Conservation (phyloP, 2,329 filamentous ascomycete species). For the Catunica adiposa region DNA sequence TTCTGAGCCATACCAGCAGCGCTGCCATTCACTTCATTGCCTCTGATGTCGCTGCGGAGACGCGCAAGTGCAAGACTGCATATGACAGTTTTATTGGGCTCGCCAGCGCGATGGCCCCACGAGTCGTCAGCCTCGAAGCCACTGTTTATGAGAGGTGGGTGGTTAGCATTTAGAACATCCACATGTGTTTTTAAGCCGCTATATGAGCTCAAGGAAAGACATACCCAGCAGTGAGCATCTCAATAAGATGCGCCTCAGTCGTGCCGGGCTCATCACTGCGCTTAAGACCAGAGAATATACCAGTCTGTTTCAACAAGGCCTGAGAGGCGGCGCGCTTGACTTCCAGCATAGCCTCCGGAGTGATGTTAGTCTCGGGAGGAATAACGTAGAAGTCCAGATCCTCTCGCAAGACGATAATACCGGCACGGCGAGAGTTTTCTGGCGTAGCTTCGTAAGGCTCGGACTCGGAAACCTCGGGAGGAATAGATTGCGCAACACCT, state of each 20-base stretch:
- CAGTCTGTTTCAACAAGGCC: slow-evolving; percentile 73
- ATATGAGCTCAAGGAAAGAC: slow-evolving; percentile 20
- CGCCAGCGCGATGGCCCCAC: slow-evolving; percentile 94
- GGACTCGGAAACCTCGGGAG: slow-evolving; percentile 21
- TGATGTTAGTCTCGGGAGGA: slow-evolving; percentile 69
- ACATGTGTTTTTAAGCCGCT: no score
- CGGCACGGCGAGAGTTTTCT: slow-evolving; percentile 77
- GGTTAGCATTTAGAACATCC: no score
- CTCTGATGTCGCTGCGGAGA: slow-evolving; percentile 79
- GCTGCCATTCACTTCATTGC: slow-evolving; percentile 55
- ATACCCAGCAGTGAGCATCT: slow-evolving; percentile 97
- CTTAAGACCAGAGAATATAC: slow-evolving; percentile 89
- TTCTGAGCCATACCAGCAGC: slow-evolving; percentile 98
- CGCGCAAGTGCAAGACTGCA: slow-evolving; percentile 89
- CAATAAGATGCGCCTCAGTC: slow-evolving; percentile 94
- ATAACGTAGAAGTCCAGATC: slow-evolving; percentile 97
- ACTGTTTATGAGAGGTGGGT: no score
- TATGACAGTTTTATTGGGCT: slow-evolving; percentile 96
- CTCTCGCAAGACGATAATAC: slow-evolving; percentile 91
- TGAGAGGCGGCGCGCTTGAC: slow-evolving; percentile 84
- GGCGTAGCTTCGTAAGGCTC: slow-evolving; percentile 39
- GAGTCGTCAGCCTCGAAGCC: slow-evolving; percentile 91
- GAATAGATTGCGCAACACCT: slow-evolving; percentile 89
- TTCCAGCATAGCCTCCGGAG: slow-evolving; percentile 80
- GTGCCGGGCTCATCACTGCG: slow-evolving; percentile 92